Evolutionary conservation across 495 filamentous ascomycete genomes (phyloP).

Genomic region (Penicillium odoratum): DNA sequence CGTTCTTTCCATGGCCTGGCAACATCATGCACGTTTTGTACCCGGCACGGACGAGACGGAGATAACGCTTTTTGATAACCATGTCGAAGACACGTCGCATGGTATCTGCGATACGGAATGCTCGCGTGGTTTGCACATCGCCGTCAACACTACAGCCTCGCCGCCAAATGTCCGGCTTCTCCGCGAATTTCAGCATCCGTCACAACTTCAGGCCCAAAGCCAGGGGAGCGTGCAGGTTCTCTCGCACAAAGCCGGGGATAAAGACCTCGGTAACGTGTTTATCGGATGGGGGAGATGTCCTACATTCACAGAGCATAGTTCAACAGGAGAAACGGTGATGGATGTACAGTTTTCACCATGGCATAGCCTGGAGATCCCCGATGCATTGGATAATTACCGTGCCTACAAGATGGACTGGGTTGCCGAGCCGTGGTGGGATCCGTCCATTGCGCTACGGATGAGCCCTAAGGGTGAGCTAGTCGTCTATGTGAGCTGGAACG

Average conservation of each 20-base stretch:
- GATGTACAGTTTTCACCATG: conserved; percentile 26
- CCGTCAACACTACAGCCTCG: conserved; percentile 14
- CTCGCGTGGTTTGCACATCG: conserved; percentile 26
- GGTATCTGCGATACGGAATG: conserved; percentile 19
- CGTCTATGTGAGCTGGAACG: conserved; percentile 33
- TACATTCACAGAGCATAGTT: conserved; percentile 21
- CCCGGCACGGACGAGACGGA: conserved; percentile 19
- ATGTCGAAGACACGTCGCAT: conserved; percentile 18
- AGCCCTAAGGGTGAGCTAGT: conserved; percentile 8
- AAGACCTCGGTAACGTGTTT: conserved; percentile 21
- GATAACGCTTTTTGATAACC: conserved; percentile 27
- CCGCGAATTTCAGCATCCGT: conserved; percentile 18
- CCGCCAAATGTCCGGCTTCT: conserved; percentile 21
- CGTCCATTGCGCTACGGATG: conserved; percentile 15
- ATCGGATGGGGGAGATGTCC: conserved; percentile 30
- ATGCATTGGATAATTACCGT: conserved; percentile 27
- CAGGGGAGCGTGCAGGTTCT: conserved; percentile 25
- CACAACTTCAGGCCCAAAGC: conserved; percentile 19
- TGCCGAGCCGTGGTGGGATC: conserved; percentile 22
- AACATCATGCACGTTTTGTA: conserved; percentile 27
- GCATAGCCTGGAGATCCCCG: conserved; percentile 21
- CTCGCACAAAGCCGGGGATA: neutral
- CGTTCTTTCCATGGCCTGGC: conserved; percentile 15
- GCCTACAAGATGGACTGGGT: conserved; percentile 26
- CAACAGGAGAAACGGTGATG: conserved; percentile 17